Conservation (phyloP, 331 rosid genomes). For the Cydonia oblonga region DNA sequence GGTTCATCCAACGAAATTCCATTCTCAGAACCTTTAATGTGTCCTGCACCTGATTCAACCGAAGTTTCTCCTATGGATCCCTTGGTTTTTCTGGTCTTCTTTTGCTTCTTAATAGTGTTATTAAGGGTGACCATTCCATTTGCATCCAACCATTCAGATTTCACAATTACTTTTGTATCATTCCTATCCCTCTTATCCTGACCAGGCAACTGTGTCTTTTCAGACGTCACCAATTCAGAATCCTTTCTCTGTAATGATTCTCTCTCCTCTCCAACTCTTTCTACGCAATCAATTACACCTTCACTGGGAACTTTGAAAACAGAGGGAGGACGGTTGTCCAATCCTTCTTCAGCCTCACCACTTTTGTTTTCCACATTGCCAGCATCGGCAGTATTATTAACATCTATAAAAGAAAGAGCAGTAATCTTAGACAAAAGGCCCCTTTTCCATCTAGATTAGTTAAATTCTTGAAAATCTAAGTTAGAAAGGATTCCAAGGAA, state of each 20-base stretch:
- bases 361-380: slow-evolving; percentile 20
- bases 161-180: slow-evolving; percentile 10
- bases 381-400: slow-evolving; percentile 6
- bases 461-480: too few relatives aligned
- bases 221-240: slow-evolving; percentile 18
- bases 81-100: slow-evolving; percentile 24
- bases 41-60: background rate
- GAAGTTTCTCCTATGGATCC: slow-evolving; percentile 16
- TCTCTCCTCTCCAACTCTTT: slow-evolving; percentile 27
- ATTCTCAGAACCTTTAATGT: slow-evolving; percentile 13
- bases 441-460: background rate
- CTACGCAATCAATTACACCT: slow-evolving; percentile 9
- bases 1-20: slow-evolving; percentile 14
- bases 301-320: slow-evolving; percentile 17
- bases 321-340: slow-evolving; percentile 10
- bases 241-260: slow-evolving; percentile 20
- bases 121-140: slow-evolving; percentile 17
- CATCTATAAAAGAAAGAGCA: slow-evolving; percentile 21
- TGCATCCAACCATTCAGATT: slow-evolving; percentile 20
- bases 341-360: slow-evolving; percentile 22
- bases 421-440: background rate
- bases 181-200: slow-evolving; percentile 19
- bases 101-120: slow-evolving; percentile 29
- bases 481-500: background rate
- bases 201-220: slow-evolving; percentile 15